Base-by-base conservation (phyloP, 352 stramenopile species). In the Phytophthora capsici region DNA sequence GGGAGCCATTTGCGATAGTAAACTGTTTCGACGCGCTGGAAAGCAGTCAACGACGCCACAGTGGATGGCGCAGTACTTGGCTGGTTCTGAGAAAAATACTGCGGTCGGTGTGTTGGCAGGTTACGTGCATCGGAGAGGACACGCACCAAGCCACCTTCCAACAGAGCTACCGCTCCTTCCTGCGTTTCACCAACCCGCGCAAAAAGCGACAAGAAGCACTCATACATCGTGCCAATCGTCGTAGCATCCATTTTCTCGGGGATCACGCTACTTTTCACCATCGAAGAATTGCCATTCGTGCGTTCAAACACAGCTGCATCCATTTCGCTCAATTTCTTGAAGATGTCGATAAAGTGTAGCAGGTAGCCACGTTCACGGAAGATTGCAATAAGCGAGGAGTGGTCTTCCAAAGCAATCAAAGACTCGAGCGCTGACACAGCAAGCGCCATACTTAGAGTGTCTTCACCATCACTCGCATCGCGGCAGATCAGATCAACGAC, bases 1-100 rank as follows among this genome's bases (percentile, higher is more conserved):
- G 87, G 85, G 43, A 94, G 64, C 87, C 87, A 95, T 64, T 92
- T 92, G 60, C 82, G 77, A 41, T 82, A 86, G 59, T 91, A 94
- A 16, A 89, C 66, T 34, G 60, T 47, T 34, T 90, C 81, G 0
- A 86, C 71, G 7, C 84, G 82, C 56, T 90, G 78, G 55, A 90
- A 88, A 28, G 72, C 74, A 26, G 78, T 51, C n/a, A 67, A 66
- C 19, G 79, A 82, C 14, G 63, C 57, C 13, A 68, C 64, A 16
- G 73, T 69, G 17, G 66, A 73, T 17, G 58, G 49, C 20, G 49
- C 58, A n/a, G 48, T 75, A 36, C 75, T 76, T 49, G 78, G 70
- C 38, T 72, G 51, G 26, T 55, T 64, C 12, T 75, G 77, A 44
- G 64, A 57, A 13, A 91, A 62, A 57, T 87, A 75, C 63, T 88